phyloP scores from a whole-genome alignment of 2,329 filamentous ascomycete species.

The Periconia sp. region DNA sequence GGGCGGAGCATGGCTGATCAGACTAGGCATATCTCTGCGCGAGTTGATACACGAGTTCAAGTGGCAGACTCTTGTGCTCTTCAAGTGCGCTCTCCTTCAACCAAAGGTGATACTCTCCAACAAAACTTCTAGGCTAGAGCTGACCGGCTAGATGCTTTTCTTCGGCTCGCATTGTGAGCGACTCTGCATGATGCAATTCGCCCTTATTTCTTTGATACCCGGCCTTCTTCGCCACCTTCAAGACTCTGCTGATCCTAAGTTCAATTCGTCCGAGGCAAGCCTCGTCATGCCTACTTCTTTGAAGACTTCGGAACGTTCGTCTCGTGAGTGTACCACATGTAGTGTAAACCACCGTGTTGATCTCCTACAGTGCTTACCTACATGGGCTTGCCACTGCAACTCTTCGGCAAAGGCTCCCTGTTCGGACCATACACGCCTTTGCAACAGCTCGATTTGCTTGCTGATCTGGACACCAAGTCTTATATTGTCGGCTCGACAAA shows the following conservation, averaged over 20 bases:
- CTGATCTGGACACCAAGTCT: constrained; percentile 92
- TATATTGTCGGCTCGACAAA: constrained; percentile 98
- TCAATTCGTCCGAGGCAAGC: constrained; percentile 80
- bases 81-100: constrained; percentile 92
- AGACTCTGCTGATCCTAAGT: constrained; percentile 92
- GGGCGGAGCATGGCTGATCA: constrained; percentile 9
- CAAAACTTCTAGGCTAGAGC: too few relatives aligned
- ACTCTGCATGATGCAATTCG: constrained; percentile 98
- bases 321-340: constrained; percentile 54
- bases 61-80: constrained; percentile 89
- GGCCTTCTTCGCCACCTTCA: constrained; percentile 89
- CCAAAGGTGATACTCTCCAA: constrained; percentile 94
- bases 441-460: constrained; percentile 92
- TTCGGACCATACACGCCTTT: constrained; percentile 97
- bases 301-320: constrained; percentile 88
- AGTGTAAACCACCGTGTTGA: constrained; percentile 22
- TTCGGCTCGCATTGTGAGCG: constrained; percentile 96
- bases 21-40: constrained; percentile 71
- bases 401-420: constrained; percentile 94
- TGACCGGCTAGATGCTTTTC: constrained; percentile 89
- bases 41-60: constrained; percentile 95
- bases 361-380: constrained; percentile 73
- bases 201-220: constrained; percentile 91
- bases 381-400: constrained; percentile 92
- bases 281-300: constrained; percentile 81